phyloP scores from a whole-genome alignment of 805 yeast species.

The Suhomyces prunicola region DNA sequence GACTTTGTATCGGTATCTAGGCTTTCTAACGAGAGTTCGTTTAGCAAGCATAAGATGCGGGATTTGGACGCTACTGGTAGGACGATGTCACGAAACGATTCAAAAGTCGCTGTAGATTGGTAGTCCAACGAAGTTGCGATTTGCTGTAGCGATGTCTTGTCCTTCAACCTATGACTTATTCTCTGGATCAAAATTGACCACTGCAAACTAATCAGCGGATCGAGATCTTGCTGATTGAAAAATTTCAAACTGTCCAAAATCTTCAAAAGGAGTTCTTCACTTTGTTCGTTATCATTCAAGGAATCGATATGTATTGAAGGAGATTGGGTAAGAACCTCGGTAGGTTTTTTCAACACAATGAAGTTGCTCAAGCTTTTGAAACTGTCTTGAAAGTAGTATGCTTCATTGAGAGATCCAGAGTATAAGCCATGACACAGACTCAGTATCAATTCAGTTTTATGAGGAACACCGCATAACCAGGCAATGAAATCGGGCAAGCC shows the following conservation, averaged over 20 bases:
- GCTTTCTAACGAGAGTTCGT: not conserved
- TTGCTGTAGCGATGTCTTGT: constrained; percentile 4
- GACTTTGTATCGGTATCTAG: not conserved
- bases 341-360: constrained; percentile 5
- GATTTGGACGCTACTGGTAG: not conserved
- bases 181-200: constrained; percentile 8
- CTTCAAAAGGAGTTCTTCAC: constrained; percentile 6
- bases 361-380: constrained; percentile 5
- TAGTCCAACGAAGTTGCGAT: constrained; percentile 13
- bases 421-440: not conserved
- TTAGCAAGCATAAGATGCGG: constrained; percentile 1
- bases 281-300: constrained; percentile 3
- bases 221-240: not conserved
- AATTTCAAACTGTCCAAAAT: constrained; percentile 7
- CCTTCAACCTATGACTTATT: not conserved
- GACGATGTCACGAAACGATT: constrained; percentile 2
- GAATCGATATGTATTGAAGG: constrained; percentile 1
- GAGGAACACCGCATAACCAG: constrained; percentile 41
- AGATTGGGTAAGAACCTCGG: not conserved
- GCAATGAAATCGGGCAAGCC: constrained; percentile 33
- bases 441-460: not conserved
- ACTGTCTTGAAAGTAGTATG: constrained; percentile 1
- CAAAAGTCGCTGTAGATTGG: constrained; percentile 8
- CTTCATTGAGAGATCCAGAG: constrained; percentile 9
- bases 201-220: constrained; percentile 4